Evolutionary conservation across 148 eudicot species (phyloP).

Genomic region (Fagopyrum tataricum): DNA sequence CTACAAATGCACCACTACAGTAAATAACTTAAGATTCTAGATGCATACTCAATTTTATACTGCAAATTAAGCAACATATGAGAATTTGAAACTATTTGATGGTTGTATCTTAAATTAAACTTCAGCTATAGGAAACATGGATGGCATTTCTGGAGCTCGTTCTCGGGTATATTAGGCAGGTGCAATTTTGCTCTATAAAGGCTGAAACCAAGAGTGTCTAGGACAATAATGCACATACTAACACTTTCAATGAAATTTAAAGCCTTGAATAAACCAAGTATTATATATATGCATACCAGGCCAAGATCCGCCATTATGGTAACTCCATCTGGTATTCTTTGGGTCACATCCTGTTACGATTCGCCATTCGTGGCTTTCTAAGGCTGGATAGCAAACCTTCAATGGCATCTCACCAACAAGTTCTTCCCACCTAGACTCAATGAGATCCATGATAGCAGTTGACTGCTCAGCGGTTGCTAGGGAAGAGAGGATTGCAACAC

Average conservation of each 20-base stretch:
- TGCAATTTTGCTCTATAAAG: not conserved
- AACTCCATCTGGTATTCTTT: constrained; percentile 95
- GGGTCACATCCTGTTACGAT: constrained; percentile 93
- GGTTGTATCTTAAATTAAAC: too few relatives aligned
- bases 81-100: too few relatives aligned
- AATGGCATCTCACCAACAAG: constrained; percentile 90
- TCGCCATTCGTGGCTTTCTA: constrained; percentile 88
- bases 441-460: constrained; percentile 87
- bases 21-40: not conserved
- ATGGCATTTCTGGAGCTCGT: too few relatives aligned
- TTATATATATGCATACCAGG: constrained; percentile 50
- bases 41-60: not conserved
- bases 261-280: not conserved
- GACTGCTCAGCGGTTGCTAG: constrained; percentile 78
- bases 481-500: constrained; percentile 80
- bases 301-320: constrained; percentile 98
- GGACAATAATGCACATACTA: not conserved
- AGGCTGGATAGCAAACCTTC: constrained; percentile 91
- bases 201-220: not conserved
- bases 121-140: too few relatives aligned
- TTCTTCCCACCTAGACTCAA: constrained; percentile 87
- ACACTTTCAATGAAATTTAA: not conserved
- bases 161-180: too few relatives aligned
- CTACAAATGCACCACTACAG: not conserved
- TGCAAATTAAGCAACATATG: too few relatives aligned